phyloP scores from a whole-genome alignment of 176 grass and related monocot genomes.

The Alopecurus myosuroides region DNA sequence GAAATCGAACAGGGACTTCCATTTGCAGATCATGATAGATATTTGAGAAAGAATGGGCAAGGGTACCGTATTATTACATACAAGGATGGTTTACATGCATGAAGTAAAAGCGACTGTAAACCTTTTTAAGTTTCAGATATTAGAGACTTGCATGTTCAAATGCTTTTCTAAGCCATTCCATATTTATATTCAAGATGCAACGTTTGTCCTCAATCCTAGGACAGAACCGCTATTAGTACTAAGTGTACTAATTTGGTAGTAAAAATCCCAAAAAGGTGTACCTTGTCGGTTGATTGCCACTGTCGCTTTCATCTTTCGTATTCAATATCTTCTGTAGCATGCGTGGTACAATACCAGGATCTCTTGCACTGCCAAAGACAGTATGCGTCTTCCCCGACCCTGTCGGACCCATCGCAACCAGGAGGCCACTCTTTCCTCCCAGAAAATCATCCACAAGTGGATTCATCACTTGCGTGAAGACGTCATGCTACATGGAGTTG shows the following conservation, averaged over 20 bases:
- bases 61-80: neutral
- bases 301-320: constrained; percentile 3
- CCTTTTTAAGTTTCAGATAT: neutral
- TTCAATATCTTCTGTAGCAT: constrained; percentile 52
- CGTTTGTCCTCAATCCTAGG: neutral
- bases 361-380: constrained; percentile 59
- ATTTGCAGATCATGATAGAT: neutral
- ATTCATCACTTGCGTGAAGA: constrained; percentile 65
- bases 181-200: neutral
- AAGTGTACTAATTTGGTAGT: neutral
- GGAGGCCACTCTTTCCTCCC: constrained; percentile 62
- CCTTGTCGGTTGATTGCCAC: neutral
- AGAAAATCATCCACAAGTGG: constrained; percentile 73
- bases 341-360: constrained; percentile 68
- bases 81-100: neutral
- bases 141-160: neutral
- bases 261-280: neutral
- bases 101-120: neutral
- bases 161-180: neutral
- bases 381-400: constrained; percentile 92
- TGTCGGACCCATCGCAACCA: constrained; percentile 75
- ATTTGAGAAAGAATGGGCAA: neutral
- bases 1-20: neutral
- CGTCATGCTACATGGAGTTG: constrained; percentile 44
- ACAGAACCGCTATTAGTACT: neutral